These are phyloP conservation scores for Geotrichum carabidarum DNA, from an alignment of 1,139 yeast genomes.

Conservation along the genomic window DNA sequence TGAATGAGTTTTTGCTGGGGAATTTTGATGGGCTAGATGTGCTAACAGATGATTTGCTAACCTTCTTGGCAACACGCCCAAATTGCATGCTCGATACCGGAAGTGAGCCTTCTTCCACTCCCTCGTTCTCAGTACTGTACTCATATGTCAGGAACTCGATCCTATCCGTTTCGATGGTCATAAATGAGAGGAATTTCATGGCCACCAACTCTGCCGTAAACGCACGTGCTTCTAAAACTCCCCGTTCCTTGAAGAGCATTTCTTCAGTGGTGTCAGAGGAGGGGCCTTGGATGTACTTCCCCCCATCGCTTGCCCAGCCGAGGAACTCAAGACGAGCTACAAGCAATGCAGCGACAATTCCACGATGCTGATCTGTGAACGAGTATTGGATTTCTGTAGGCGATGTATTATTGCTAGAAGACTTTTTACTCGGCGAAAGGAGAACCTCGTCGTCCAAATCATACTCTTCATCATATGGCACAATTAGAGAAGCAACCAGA, in stretches of 20 bases:
- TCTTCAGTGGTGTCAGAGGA: slow-evolving; percentile 21
- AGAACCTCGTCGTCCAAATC: background rate
- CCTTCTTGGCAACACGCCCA: background rate
- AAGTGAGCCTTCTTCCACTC: background rate
- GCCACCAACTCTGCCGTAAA: slow-evolving; percentile 33
- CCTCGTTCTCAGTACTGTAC: slow-evolving; percentile 9
- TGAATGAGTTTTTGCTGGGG: background rate
- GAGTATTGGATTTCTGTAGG: background rate
- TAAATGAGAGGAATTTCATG: slow-evolving; percentile 27
- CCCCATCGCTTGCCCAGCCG: slow-evolving; percentile 24
- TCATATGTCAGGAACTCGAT: slow-evolving; percentile 32
- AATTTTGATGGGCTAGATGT: background rate
- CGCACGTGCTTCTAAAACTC: slow-evolving; percentile 32
- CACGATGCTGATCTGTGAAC: slow-evolving; percentile 29
- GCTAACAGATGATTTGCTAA: too few relatives aligned
- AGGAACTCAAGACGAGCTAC: slow-evolving; percentile 33
- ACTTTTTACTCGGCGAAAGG: background rate
- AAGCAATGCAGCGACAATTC: slow-evolving; percentile 33
- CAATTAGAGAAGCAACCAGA: slow-evolving; percentile 15
- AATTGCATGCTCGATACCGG: background rate
- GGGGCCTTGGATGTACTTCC: background rate
- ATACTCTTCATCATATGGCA: slow-evolving; percentile 9
- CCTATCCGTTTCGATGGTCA: slow-evolving; percentile 27
- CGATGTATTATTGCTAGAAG: background rate
- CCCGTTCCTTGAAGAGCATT: slow-evolving; percentile 24